phyloP scores from a whole-genome alignment of 352 stramenopile species.

The Pythium scleroteichum region DNA sequence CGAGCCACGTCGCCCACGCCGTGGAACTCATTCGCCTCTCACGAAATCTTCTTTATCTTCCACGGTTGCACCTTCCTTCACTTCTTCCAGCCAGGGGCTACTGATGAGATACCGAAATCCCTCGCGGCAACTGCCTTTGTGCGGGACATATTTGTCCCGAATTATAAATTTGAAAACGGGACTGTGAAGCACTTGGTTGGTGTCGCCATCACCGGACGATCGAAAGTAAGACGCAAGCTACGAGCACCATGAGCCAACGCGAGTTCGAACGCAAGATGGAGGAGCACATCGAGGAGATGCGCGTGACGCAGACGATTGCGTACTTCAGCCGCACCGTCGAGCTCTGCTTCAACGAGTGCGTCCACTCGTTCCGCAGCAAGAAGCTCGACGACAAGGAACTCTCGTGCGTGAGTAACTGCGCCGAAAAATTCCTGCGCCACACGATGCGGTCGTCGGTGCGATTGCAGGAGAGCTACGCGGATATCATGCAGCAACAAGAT shows the following conservation, averaged over 20 bases:
- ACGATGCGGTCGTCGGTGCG: slow-evolving; percentile 89
- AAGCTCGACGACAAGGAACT: slow-evolving; percentile 90
- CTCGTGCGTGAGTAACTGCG: slow-evolving; percentile 87
- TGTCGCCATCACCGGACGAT: not conserved
- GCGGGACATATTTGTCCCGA: not conserved
- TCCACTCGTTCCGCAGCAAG: slow-evolving; percentile 91
- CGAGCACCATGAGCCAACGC: slow-evolving; percentile 61
- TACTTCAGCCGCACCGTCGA: slow-evolving; percentile 91
- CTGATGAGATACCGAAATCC: slow-evolving; percentile 8
- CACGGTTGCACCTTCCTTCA: slow-evolving; percentile 23
- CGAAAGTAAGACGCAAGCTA: not conserved
- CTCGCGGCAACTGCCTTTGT: not conserved
- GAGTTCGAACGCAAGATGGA: slow-evolving; percentile 91
- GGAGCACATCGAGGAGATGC: slow-evolving; percentile 90
- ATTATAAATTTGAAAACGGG: slow-evolving; percentile 9
- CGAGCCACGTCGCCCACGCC: slow-evolving; percentile 79
- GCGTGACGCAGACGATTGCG: slow-evolving; percentile 86
- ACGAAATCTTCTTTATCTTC: slow-evolving; percentile 22
- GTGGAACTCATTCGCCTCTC: slow-evolving; percentile 54
- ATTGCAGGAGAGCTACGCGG: slow-evolving; percentile 86
- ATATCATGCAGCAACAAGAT: slow-evolving; percentile 87
- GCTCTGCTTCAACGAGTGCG: slow-evolving; percentile 88
- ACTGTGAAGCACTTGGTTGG: slow-evolving; percentile 29
- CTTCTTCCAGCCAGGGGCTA: slow-evolving; percentile 21
- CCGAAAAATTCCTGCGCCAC: slow-evolving; percentile 91